A percentile compares a stretch with the other conserved stretches of the same genome.
These are phyloP conservation scores for Hirsutella minnesotensis DNA, from an alignment of 2,329 filamentous ascomycete species.

Conservation along the genomic window DNA sequence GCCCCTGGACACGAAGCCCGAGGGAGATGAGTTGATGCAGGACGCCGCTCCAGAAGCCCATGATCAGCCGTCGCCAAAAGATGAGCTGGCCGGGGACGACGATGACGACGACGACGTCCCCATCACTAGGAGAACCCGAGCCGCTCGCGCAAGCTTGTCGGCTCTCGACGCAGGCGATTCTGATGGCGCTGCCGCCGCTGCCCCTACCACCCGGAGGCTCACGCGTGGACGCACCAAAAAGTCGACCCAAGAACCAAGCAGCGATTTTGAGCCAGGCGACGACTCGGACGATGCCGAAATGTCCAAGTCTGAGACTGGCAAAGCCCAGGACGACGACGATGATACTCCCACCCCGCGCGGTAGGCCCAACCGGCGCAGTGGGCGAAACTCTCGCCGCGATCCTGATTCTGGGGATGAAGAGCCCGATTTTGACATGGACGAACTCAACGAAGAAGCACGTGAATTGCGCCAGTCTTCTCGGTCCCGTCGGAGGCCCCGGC, in stretches of 20 bases:
- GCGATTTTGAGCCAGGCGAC: conserved; percentile 49
- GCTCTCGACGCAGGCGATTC: conserved; percentile 17
- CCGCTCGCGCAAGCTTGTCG: conserved; percentile 18
- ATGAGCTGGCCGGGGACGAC: conserved; percentile 17
- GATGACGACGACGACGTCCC: conserved; percentile 39
- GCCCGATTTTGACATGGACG: conserved; percentile 47
- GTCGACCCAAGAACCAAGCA: conserved; percentile 41
- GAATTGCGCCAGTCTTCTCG: conserved; percentile 46
- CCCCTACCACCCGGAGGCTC: conserved; percentile 28
- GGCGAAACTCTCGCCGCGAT: conserved; percentile 34
- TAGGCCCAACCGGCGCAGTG: conserved; percentile 25
- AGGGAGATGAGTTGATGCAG: conserved; percentile 16
- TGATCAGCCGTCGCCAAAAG: conserved; percentile 12
- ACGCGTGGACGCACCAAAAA: conserved; percentile 33
- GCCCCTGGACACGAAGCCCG: conserved; percentile 16
- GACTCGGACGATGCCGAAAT: conserved; percentile 44
- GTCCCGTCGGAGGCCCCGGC: conserved; percentile 36
- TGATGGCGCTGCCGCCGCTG: conserved; percentile 18
- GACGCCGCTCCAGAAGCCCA: conserved; percentile 8
- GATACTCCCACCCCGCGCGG: conserved; percentile 40
- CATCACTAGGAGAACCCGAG: conserved; percentile 33
- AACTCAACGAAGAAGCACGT: conserved; percentile 53
- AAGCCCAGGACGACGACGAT: conserved; percentile 27
- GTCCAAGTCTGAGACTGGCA: conserved; percentile 27
- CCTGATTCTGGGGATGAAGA: conserved; percentile 45